Evolutionary conservation across 2,329 filamentous ascomycete genomes (phyloP).

Genomic region (Hirsutella rhossiliensis): DNA sequence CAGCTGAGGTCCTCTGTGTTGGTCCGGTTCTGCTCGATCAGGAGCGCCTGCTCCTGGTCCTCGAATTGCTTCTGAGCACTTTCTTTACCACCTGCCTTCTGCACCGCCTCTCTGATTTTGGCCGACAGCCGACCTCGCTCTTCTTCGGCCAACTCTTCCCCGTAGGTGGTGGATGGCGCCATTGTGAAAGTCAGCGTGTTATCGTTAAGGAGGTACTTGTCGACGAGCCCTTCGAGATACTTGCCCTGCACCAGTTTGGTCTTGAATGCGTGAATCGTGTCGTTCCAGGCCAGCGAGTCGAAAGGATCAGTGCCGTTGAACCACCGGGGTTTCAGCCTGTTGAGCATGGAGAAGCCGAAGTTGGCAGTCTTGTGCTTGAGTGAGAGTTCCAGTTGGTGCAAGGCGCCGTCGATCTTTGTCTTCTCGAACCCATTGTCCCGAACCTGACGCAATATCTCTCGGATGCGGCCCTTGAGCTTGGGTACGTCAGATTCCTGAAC

Average conservation of each 20-base stretch:
- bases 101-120: constrained; percentile 61
- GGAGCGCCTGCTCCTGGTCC: constrained; percentile 65
- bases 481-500: constrained; percentile 69
- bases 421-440: constrained; percentile 71
- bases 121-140: constrained; percentile 62
- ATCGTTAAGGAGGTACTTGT: constrained; percentile 84
- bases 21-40: constrained; percentile 74
- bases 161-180: constrained; percentile 69
- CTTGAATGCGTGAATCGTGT: constrained; percentile 76
- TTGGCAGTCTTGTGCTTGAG: constrained; percentile 94
- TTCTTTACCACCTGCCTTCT: constrained; percentile 57
- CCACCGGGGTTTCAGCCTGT: constrained; percentile 83
- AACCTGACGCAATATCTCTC: constrained; percentile 58
- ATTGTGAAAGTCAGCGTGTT: constrained; percentile 88
- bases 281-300: constrained; percentile 82
- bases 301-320: constrained; percentile 93
- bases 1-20: constrained; percentile 78
- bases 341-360: constrained; percentile 85
- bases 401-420: constrained; percentile 82
- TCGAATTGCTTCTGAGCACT: constrained; percentile 62
- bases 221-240: constrained; percentile 74
- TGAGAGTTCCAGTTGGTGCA: constrained; percentile 87
- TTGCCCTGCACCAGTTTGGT: constrained; percentile 58
- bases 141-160: constrained; percentile 60
- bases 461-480: constrained; percentile 63